Base-by-base conservation (phyloP, 2,329 filamentous ascomycete species). In the Cercospora zeae-maydis region DNA sequence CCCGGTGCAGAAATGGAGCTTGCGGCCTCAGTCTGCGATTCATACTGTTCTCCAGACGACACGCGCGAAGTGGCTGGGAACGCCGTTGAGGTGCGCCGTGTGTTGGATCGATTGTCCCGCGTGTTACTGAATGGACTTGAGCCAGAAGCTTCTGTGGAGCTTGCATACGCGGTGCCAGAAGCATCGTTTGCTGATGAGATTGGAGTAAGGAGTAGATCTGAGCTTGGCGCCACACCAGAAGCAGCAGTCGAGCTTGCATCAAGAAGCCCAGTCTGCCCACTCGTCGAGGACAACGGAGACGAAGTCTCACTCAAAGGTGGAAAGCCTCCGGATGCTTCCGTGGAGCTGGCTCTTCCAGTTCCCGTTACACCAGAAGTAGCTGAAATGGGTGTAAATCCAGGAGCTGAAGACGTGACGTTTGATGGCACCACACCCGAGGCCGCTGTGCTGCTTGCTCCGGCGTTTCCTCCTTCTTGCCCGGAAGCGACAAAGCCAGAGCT, bases 401-500 rank as follows among this genome's bases (percentile, higher is more conserved):
- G 57, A 7, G 21, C 31, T n/a, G 31, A 14, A 13, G 45, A 37
- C 19, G 57, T 59, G 9, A 51, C 61, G 57, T 58, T 53, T 30
- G 65, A 65, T n/a, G 51, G 42, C 14, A 62, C 24, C 8, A 27
- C 56, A n/a, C 61, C 66, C 33, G 64, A 64, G 30, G 51, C 53
- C 33, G n/a, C 47, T 14, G 63, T 66, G 45, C 66, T 64, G 42
- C 58, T 62, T 11, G 58, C 65, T 19, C 67, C 66, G 30, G 57
- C 61, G 21, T 37, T 64, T n/a, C 65, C 65, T n/a, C 63, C 58
- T 7, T 60, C 60, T 10, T 13, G 58, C 4, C 70, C 69, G 10
- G 67, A 69, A n/a, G 56, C 59, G 11, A 66, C 58, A 42, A 54
- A 65, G 31, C 66, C 65, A 4, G 69, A 69, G 62, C 69, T 70